Conservation (phyloP, 1,284 basidiomycete genomes). For the Cystobasidium slooffiae region DNA sequence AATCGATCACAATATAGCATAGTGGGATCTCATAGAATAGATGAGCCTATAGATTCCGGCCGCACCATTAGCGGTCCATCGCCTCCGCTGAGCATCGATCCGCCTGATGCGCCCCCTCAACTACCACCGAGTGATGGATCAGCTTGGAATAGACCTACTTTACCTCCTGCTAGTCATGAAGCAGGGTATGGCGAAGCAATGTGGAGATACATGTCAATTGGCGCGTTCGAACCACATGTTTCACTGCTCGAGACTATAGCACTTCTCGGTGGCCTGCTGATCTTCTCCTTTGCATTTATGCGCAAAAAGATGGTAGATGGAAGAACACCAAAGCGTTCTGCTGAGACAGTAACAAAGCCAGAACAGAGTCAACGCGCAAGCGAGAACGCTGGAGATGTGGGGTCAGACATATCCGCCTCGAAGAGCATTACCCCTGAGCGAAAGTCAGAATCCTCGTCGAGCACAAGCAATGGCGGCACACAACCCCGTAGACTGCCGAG, state of each 20-base stretch:
- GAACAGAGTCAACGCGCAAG: too few relatives aligned
- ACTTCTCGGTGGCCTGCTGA: not conserved
- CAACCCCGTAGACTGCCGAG: constrained; percentile 11
- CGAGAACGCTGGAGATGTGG: too few relatives aligned
- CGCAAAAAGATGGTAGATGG: constrained; percentile 4
- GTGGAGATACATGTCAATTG: not conserved
- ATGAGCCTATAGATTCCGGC: constrained; percentile 39
- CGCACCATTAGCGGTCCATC: constrained; percentile 28
- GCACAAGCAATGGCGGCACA: not conserved
- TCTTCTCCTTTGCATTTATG: constrained; percentile 7
- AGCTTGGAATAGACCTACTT: not conserved
- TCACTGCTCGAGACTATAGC: not conserved
- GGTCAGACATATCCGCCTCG: not conserved
- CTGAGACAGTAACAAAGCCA: too few relatives aligned
- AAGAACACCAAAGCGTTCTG: not conserved
- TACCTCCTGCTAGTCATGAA: constrained; percentile 6
- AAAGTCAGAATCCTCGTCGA: not conserved
- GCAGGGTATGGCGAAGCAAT: not conserved
- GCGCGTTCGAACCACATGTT: not conserved
- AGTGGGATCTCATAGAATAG: constrained; percentile 28
- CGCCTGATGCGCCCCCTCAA: constrained; percentile 8
- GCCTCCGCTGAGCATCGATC: constrained; percentile 19
- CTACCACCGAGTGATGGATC: not conserved
- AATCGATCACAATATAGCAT: not conserved
- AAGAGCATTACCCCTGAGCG: not conserved